Conservation (phyloP, 768 basidiomycete genomes). For the Macrolepiota fuliginosa region DNA sequence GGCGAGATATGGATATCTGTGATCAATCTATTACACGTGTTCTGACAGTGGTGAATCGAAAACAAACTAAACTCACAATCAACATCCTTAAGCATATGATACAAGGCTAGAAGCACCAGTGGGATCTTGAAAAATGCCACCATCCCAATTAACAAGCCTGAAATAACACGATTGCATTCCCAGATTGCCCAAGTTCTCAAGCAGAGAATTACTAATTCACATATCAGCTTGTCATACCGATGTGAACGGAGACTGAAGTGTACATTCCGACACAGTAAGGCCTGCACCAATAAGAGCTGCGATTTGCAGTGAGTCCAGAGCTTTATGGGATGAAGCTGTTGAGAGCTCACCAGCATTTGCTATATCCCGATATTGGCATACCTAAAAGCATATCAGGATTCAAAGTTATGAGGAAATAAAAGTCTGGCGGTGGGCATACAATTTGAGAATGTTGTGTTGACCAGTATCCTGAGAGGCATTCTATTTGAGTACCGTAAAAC, state of each 20-base stretch:
- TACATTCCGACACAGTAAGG: neutral
- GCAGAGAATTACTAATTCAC: neutral
- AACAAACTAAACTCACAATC: neutral
- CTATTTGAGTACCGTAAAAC: neutral
- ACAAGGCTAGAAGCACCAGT: neutral
- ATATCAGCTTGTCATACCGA: neutral
- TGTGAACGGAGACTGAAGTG: neutral
- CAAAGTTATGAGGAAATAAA: neutral
- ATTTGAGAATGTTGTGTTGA: neutral
- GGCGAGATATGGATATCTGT: neutral
- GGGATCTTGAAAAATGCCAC: neutral
- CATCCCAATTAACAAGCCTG: neutral
- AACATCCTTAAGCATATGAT: neutral
- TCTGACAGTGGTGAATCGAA: neutral
- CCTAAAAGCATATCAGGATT: neutral
- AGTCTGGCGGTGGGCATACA: neutral
- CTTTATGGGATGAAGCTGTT: no score
- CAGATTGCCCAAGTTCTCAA: slow-evolving; percentile 10
- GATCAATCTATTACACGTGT: neutral
- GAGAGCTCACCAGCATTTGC: neutral
- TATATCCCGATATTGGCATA: neutral
- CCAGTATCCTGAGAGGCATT: neutral
- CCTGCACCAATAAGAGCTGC: neutral
- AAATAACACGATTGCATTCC: neutral
- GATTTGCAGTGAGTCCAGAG: no score